These are phyloP conservation scores for Microbotryum intermedium DNA, from an alignment of 1,284 basidiomycete species.

Conservation along the genomic window DNA sequence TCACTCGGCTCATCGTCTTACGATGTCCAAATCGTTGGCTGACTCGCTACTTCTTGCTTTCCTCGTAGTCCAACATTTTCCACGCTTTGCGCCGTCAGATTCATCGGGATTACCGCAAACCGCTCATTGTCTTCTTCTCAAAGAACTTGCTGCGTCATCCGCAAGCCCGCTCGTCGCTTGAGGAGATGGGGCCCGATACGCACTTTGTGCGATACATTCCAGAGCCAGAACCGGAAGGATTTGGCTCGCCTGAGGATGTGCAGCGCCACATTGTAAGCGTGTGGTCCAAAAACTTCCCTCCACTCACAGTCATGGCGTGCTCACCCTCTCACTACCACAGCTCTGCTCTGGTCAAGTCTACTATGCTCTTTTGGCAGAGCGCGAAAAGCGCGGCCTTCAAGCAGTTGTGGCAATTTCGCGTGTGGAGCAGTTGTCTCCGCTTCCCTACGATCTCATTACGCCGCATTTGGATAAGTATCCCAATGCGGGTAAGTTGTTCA, in stretches of 20 bases:
- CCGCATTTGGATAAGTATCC: constrained; percentile 82
- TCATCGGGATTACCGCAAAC: constrained; percentile 93
- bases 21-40: constrained; percentile 11
- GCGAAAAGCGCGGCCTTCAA: constrained; percentile 78
- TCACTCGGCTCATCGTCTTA: constrained; percentile 10
- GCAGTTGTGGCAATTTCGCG: constrained; percentile 82
- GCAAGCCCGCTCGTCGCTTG: constrained; percentile 71
- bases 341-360: constrained; percentile 73
- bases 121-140: constrained; percentile 92
- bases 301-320: not conserved
- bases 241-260: constrained; percentile 77
- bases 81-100: constrained; percentile 91
- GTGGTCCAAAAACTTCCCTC: no score
- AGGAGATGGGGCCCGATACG: constrained; percentile 81
- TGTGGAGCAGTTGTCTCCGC: constrained; percentile 87
- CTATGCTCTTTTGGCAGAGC: constrained; percentile 75
- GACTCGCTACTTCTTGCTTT: constrained; percentile 39
- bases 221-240: constrained; percentile 61
- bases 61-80: constrained; percentile 40
- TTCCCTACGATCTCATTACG: constrained; percentile 69
- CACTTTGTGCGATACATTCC: constrained; percentile 90
- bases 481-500: constrained; percentile 45
- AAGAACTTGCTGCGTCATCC: constrained; percentile 93
- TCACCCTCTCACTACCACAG: constrained; percentile 29
- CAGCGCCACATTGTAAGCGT: constrained; percentile 68